Evolutionary conservation across 305 asterid species (phyloP).

Genomic region (Fraxinus paxiana): DNA sequence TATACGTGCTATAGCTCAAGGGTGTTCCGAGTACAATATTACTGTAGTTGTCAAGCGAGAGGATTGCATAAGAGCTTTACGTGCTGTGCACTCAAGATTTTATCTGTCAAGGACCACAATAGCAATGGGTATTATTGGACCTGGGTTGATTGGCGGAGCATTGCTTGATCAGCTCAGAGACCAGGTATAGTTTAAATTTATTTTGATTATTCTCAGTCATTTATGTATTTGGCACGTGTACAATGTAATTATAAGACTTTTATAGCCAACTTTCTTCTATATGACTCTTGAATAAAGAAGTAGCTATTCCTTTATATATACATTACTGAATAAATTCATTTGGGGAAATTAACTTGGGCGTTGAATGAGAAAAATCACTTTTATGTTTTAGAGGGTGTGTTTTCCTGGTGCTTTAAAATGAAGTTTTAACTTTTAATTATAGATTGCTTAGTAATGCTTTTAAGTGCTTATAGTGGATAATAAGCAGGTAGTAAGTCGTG

Average conservation of each 20-base stretch:
- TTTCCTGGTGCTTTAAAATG: background rate
- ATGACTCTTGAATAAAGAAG: background rate
- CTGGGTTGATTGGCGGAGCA: background rate
- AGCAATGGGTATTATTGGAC: background rate
- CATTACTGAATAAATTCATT: background rate
- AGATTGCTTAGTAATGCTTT: background rate
- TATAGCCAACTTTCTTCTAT: background rate
- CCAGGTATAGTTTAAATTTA: background rate
- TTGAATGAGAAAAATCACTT: background rate
- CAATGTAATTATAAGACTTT: background rate
- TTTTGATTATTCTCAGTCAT: background rate
- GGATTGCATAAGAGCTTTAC: background rate
- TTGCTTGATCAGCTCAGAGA: background rate
- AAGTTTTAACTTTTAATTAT: background rate
- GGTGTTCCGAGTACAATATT: background rate
- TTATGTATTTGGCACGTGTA: background rate
- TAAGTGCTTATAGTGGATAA: background rate
- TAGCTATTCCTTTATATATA: background rate
- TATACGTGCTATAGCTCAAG: background rate
- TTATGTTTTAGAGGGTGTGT: background rate
- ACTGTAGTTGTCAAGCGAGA: background rate
- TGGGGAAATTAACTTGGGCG: background rate
- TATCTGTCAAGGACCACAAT: background rate
- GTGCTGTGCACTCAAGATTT: background rate
- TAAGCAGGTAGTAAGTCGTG: background rate